These are phyloP conservation scores for Yamagishiella unicocca DNA, from an alignment of 139 green algal genomes.

Conservation along the genomic window DNA sequence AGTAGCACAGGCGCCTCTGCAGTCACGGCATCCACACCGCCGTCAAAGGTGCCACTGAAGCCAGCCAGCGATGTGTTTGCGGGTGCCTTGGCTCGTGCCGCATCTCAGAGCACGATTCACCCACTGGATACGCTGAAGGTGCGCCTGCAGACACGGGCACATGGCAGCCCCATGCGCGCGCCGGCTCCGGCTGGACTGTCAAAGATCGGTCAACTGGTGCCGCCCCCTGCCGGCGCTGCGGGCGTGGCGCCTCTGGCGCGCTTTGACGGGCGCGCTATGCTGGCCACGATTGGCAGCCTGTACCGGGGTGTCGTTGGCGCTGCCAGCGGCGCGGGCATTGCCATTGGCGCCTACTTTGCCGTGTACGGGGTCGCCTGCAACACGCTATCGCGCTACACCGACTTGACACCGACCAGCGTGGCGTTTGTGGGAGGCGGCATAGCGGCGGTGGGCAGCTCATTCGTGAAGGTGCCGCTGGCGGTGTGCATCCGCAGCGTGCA, in stretches of 20 bases:
- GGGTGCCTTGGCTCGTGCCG: constrained; percentile 86
- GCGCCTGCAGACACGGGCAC: constrained; percentile 81
- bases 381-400: constrained; percentile 64
- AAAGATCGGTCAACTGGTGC: constrained; percentile 79
- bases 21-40: background rate
- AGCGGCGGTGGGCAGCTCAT: constrained; percentile 83
- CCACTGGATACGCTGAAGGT: constrained; percentile 96
- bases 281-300: constrained; percentile 66
- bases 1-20: constrained; percentile 30
- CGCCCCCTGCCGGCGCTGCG: constrained; percentile 49
- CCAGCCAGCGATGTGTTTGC: constrained; percentile 86
- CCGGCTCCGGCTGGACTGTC: constrained; percentile 54
- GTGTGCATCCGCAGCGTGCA: constrained; percentile 91
- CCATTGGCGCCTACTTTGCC: constrained; percentile 96
- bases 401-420: constrained; percentile 63
- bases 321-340: constrained; percentile 92
- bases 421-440: constrained; percentile 84
- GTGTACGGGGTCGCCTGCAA: constrained; percentile 88
- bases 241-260: background rate
- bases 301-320: constrained; percentile 92
- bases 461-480: constrained; percentile 87
- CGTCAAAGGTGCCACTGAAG: constrained; percentile 61
- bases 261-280: background rate
- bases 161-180: background rate
- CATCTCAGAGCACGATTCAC: constrained; percentile 92